These are phyloP conservation scores for Colletotrichum tropicale DNA, from an alignment of 2,329 filamentous ascomycete species.

Conservation along the genomic window DNA sequence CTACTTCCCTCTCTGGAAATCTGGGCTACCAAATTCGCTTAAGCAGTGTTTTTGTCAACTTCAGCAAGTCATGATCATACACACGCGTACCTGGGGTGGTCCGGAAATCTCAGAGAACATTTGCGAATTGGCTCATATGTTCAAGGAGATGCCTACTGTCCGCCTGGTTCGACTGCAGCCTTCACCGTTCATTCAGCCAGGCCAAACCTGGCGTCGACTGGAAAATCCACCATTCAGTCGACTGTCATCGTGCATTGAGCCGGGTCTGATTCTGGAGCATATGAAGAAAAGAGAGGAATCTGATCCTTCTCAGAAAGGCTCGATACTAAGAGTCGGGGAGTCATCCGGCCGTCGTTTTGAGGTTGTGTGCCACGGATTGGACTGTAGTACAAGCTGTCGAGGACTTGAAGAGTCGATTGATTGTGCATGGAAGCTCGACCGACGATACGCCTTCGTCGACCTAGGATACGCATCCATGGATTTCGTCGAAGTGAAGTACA, in stretches of 20 bases:
- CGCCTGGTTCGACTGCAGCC: not conserved
- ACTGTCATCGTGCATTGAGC: not conserved
- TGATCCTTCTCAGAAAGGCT: not conserved
- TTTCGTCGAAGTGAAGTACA: not conserved
- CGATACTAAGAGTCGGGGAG: not conserved
- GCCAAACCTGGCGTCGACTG: not conserved
- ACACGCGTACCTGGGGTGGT: not conserved
- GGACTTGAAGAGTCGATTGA: not conserved
- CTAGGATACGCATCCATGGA: not conserved
- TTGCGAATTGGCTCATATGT: not conserved
- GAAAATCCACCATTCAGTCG: not conserved
- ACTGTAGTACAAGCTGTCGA: not conserved
- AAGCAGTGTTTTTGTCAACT: not conserved
- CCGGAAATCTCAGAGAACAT: not conserved
- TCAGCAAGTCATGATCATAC: not conserved
- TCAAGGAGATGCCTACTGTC: not conserved
- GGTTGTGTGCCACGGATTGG: not conserved
- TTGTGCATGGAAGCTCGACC: not conserved
- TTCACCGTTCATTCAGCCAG: not conserved
- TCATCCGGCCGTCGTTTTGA: not conserved
- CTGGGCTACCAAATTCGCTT: not conserved
- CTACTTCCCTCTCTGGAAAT: not conserved
- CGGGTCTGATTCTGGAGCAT: not conserved
- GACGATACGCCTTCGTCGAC: not conserved
- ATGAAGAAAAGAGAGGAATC: not conserved